Conservation (phyloP, 129 eudicot species). For the Erigeron canadensis region DNA sequence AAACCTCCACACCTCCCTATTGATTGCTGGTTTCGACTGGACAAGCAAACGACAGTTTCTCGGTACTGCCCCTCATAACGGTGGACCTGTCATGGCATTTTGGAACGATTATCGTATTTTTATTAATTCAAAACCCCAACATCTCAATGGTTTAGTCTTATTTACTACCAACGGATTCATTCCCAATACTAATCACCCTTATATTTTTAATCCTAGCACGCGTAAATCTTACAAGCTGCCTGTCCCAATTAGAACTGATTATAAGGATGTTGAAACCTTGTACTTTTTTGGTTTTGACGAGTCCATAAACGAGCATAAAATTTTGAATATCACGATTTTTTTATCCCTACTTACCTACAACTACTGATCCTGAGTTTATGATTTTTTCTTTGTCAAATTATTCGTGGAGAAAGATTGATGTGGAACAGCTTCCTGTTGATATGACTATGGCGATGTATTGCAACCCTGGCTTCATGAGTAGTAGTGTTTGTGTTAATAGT, state of each 20-base stretch:
- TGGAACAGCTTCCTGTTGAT: not conserved
- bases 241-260: not conserved
- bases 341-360: not conserved
- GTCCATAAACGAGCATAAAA: conserved; percentile 6
- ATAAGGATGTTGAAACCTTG: too few species aligned
- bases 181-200: not conserved
- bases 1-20: too few species aligned
- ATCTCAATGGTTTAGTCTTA: too few species aligned
- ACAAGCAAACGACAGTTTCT: too few species aligned
- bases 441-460: not conserved
- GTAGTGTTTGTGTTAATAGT: conserved; percentile 5
- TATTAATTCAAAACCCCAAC: too few species aligned
- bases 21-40: too few species aligned
- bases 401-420: conserved; percentile 3
- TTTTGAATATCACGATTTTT: conserved; percentile 12
- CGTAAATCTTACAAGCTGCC: not conserved
- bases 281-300: not conserved
- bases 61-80: too few species aligned
- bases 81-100: too few species aligned
- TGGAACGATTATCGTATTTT: too few species aligned
- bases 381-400: not conserved
- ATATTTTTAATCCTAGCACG: not conserved
- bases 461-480: not conserved
- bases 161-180: not conserved
- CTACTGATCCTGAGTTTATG: conserved; percentile 4